Evolutionary conservation across 2,329 filamentous ascomycete genomes (phyloP).

Genomic region (Diaporthe citriasiana): DNA sequence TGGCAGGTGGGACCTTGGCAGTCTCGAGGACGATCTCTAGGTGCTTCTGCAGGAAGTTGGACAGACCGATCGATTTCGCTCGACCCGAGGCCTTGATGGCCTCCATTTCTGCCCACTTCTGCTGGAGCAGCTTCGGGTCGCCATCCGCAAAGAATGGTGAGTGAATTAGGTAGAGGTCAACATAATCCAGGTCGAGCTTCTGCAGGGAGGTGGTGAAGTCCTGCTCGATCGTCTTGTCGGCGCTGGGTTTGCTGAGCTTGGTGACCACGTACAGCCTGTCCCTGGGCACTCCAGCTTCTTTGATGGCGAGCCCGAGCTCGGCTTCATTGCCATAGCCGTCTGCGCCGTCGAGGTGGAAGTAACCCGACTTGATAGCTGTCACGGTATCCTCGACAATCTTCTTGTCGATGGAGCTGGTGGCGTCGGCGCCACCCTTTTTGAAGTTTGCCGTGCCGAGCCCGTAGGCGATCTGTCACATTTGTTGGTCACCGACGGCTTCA

Average conservation of each 20-base stretch:
- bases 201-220: constrained; percentile 72
- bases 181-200: constrained; percentile 77
- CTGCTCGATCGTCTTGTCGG: constrained; percentile 56
- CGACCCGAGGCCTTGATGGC: constrained; percentile 76
- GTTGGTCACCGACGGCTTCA: constrained; percentile 22
- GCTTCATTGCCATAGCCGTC: constrained; percentile 78
- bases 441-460: constrained; percentile 78
- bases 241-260: constrained; percentile 61
- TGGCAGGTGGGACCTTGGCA: constrained; percentile 73
- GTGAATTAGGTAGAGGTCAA: constrained; percentile 79
- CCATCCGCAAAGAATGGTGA: constrained; percentile 65
- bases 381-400: constrained; percentile 65
- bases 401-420: constrained; percentile 65
- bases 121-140: constrained; percentile 67
- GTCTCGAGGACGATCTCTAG: constrained; percentile 70
- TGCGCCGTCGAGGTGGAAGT: constrained; percentile 72
- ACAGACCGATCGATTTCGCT: constrained; percentile 80
- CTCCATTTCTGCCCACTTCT: constrained; percentile 72
- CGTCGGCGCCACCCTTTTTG: constrained; percentile 63
- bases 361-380: constrained; percentile 75
- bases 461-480: constrained; percentile 71
- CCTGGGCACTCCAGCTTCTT: constrained; percentile 73
- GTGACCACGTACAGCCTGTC: constrained; percentile 78
- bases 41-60: constrained; percentile 76
- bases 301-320: constrained; percentile 80